A percentile compares a stretch with the other conserved stretches of the same genome.
phyloP scores from a whole-genome alignment of 2,329 filamentous ascomycete species.

The Macroventuria anomochaeta region DNA sequence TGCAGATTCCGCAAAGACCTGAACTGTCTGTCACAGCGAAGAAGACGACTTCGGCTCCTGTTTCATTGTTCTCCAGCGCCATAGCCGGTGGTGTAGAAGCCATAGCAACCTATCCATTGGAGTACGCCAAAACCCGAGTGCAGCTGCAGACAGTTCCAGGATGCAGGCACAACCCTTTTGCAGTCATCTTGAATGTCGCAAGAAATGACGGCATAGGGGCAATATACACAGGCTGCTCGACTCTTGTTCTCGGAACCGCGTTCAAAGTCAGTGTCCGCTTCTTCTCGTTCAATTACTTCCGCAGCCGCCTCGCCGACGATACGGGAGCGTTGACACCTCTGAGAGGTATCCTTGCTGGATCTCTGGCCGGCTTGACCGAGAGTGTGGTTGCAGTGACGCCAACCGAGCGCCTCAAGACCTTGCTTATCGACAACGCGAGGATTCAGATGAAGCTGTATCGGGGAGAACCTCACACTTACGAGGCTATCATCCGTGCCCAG shows the following conservation, averaged over 20 bases:
- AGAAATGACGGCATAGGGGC: constrained; percentile 32
- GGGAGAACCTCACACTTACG: constrained; percentile 25
- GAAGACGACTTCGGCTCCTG: constrained; percentile 10
- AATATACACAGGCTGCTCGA: constrained; percentile 43
- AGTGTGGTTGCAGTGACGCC: constrained; percentile 41
- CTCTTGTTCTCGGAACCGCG: constrained; percentile 37
- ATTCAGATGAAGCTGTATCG: constrained; percentile 29
- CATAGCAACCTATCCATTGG: constrained; percentile 53
- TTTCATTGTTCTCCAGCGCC: constrained; percentile 58
- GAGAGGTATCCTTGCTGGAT: constrained; percentile 36
- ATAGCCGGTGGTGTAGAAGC: constrained; percentile 62
- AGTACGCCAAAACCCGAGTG: constrained; percentile 44
- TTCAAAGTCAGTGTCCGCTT: constrained; percentile 44
- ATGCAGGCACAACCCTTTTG: constrained; percentile 29
- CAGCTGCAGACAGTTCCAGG: constrained; percentile 30
- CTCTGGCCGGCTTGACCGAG: constrained; percentile 36
- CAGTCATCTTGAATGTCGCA: constrained; percentile 27
- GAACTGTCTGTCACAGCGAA: background rate
- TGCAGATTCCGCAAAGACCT: background rate
- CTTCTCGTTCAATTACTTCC: constrained; percentile 40
- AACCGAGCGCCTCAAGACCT: constrained; percentile 42
- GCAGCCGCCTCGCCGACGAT: constrained; percentile 34
- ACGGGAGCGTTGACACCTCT: constrained; percentile 33
- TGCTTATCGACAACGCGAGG: constrained; percentile 43
- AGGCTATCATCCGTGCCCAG: constrained; percentile 47